Base-by-base conservation (phyloP, 495 filamentous ascomycete species). In the Platismatia glauca region DNA sequence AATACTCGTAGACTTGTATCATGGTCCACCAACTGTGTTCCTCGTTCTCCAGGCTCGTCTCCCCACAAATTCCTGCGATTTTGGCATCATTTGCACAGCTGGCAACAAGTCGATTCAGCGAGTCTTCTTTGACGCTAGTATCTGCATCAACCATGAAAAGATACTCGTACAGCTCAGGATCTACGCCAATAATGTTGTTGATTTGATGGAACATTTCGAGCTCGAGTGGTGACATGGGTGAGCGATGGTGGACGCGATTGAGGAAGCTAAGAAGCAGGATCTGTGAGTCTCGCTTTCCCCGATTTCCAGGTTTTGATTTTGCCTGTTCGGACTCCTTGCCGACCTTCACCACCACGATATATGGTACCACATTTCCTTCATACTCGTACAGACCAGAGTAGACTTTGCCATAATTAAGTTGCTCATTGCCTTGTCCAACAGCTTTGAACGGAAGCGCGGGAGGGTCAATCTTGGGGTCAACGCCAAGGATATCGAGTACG, bases 1-100 rank as follows among this genome's bases (percentile, higher is more conserved):
- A 98, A 79, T 98, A 96, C 76, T 98, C 94, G 79, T 98, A 98
- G 27, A 98, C 94, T 74, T 98, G 94, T 71, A 98, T 98, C 94
- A 98, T 98, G 13, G 95, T 98, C 90, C 90, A 95, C 91, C 92
- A 97, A 67, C 85, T 91, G 27, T 86, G 78, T 67, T 96, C 88
- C 75, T 96, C 92, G 67, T 98, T 98, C 73, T 95, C 88, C 63
- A 97, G 79, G 79, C 89, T 95, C 7, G 94, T 98, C 72, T 98
- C 94, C 67, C 94, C 94, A 75, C 94, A 98, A 63, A 98, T 96
- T 68, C 94, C 94, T 46, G 89, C 91, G 77, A 98, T 95, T 74
- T 93, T 95, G 59, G 91, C 87, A 74, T 98, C 90, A 70, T 96
- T 91, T 58, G 89, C 88, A 75, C 92, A 98, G 43, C 89, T 88